Base-by-base conservation (phyloP, 2,329 filamentous ascomycete species). In the Phyllosticta citrichinensis region DNA sequence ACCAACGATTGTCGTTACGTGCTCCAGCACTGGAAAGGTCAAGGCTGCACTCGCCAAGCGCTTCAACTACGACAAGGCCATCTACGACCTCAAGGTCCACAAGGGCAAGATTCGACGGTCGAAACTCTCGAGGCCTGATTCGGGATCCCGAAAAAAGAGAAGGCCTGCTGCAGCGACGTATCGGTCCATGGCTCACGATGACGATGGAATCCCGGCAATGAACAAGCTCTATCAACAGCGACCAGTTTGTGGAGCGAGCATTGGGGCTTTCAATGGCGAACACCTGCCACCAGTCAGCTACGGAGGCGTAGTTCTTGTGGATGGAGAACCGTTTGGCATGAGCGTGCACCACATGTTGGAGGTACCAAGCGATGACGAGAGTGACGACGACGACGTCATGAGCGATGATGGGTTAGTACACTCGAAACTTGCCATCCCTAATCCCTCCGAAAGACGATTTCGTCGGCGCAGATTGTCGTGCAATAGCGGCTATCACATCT, bases 271-370 rank as follows among this genome's bases (percentile, higher is more conserved):
- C 79, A 86, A 89, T 57, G 88, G 89, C 62, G 85, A 91, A 65
- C 93, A 97, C 69, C 79, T 97, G 2, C 91, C 92, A 5, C 91
- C 93, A 1, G 93, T 96, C 2, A 95, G 91, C 33, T 91, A 96
- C 66, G 93, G 93, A 12, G 93, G 93, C 9, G 81, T 96, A 3
- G 85, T 97, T 51, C 77, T 94, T 33, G 85, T 97, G 1, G 91
- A 97, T 69, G 85, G 88, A 60, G 86, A 88, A 71, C 84, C 89
- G 0, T 94, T 91, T 68, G 93, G 93, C 12, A 94, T 97, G 89
- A 97, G 91, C 22, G 93, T 97, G 0, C 93, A 97, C 69, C 93
- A 97, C 73, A 93, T 97, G 85, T 83, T 97, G 2, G 93, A 97
- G 67, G 75, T 77, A 12, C 77, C 82, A 11, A 82, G 81, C 62